Evolutionary conservation across 2,329 filamentous ascomycete species (phyloP).

Genomic region (Aspergillus alliaceus): DNA sequence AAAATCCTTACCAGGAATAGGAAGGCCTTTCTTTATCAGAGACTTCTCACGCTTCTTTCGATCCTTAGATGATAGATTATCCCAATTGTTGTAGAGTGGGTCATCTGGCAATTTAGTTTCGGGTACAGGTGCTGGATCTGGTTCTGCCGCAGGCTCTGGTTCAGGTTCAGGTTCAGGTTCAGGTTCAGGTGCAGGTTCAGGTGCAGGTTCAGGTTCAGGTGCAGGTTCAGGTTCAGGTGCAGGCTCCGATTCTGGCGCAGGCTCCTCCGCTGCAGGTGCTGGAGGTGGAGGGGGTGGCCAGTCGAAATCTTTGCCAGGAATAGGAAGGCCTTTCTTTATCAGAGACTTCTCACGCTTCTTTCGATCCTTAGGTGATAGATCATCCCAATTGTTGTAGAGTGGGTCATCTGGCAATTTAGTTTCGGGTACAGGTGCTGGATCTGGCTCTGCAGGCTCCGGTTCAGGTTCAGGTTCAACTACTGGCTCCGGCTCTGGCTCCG

Average conservation of each 20-base stretch:
- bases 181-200: constrained; percentile 15
- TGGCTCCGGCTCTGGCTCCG: constrained; percentile 18
- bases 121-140: constrained; percentile 25
- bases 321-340: constrained; percentile 27
- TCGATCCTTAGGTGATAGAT: constrained; percentile 34
- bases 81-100: constrained; percentile 37
- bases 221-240: constrained; percentile 35
- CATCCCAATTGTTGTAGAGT: constrained; percentile 35
- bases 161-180: constrained; percentile 32
- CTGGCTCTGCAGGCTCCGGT: constrained; percentile 21
- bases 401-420: constrained; percentile 38
- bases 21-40: constrained; percentile 25
- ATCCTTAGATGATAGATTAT: constrained; percentile 32
- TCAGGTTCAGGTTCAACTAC: constrained; percentile 32
- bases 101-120: constrained; percentile 36
- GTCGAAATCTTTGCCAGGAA: constrained; percentile 31
- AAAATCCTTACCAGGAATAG: constrained; percentile 31
- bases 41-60: constrained; percentile 41
- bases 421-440: constrained; percentile 23
- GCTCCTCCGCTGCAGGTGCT: neutral
- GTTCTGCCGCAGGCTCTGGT: constrained; percentile 18
- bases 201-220: constrained; percentile 6
- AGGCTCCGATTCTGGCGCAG: constrained; percentile 20
- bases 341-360: constrained; percentile 39
- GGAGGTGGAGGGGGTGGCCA: constrained; percentile 11